Conservation (phyloP, 768 basidiomycete genomes). For the Lactarius deliciosus region DNA sequence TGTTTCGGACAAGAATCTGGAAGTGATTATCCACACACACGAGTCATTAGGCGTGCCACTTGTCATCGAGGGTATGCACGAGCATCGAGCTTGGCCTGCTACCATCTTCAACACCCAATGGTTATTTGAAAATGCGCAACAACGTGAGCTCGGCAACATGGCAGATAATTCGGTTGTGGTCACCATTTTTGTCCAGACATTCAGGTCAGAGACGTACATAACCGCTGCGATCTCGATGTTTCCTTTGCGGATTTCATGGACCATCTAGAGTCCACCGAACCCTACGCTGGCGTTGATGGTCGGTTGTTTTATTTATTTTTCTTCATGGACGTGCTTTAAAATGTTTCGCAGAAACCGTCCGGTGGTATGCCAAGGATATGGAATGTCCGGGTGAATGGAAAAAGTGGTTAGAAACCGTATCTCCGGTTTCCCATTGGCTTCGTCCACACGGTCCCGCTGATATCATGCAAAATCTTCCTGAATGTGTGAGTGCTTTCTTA, state of each 20-base stretch:
- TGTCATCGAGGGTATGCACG: constrained; percentile 62
- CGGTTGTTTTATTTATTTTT: constrained; percentile 7
- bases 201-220: constrained; percentile 60
- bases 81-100: constrained; percentile 53
- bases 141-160: constrained; percentile 21
- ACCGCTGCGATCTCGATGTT: constrained; percentile 53
- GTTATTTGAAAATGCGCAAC: constrained; percentile 41
- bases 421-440: constrained; percentile 52
- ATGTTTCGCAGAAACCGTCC: constrained; percentile 48
- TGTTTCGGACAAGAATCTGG: constrained; percentile 33
- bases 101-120: constrained; percentile 56
- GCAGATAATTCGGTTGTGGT: background rate
- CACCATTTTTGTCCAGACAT: constrained; percentile 44
- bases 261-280: constrained; percentile 10
- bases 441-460: constrained; percentile 57
- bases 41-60: constrained; percentile 55
- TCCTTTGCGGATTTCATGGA: constrained; percentile 52
- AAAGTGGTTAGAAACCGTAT: constrained; percentile 51
- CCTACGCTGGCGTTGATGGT: constrained; percentile 17
- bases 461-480: constrained; percentile 55
- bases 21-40: constrained; percentile 36
- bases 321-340: constrained; percentile 10
- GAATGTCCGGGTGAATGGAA: constrained; percentile 67
- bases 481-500: constrained; percentile 42
- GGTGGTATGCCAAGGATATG: constrained; percentile 77